Evolutionary conservation across 345 rosid genomes (phyloP), one percentile per base, ranked within the genome.

Genomic region (Populus davidiana): DNA sequence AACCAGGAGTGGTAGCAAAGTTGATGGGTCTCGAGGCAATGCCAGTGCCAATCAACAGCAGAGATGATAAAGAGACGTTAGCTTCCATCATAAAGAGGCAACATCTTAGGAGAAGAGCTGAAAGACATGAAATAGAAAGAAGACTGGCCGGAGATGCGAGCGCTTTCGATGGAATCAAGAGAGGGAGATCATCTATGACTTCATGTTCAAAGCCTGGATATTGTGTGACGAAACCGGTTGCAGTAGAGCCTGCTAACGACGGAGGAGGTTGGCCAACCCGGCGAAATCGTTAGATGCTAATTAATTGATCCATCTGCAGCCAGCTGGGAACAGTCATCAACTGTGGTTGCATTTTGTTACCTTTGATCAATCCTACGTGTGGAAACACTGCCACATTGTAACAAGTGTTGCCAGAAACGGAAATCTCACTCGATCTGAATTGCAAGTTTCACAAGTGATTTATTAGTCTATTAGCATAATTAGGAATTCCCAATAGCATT

Each of bases 1-100:
- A 91, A 61, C 92, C 98, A 7, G 97, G 98, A n/a, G 93, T 94
- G 77, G 88, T 94, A 25, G 94, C 97, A 1, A 95, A 91, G 86
- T 78, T 95, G 76, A 95, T 91, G 99, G 99, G 98, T 3, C 84
- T 95, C 2, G 99, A 95, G 27, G 88, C 89, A n/a, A 82, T 91
- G 76, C 99, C 97, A 5, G 87, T 93, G 66, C 88, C 92, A 7
- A 69, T 81, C 16, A 78, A 62, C 70, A 84, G 79, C 27, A 82
- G 79, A 43, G 63, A 10, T 44, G 68, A 56, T 8, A 85, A 36
- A 69, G 81, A 82, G 14, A 85, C 81, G 54, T 21, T 84, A 43
- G 70, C 77, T 2, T 77, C 85, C 31, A 75, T 85, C 44, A 70
- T 92, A 20, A 88, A 83, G 88, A 84, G 85, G 83, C 81, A 87